A percentile compares a stretch with the other conserved stretches of the same genome.
These are phyloP conservation scores for Tarenaya hassleriana DNA, from an alignment of 345 rosid species.

Conservation along the genomic window DNA sequence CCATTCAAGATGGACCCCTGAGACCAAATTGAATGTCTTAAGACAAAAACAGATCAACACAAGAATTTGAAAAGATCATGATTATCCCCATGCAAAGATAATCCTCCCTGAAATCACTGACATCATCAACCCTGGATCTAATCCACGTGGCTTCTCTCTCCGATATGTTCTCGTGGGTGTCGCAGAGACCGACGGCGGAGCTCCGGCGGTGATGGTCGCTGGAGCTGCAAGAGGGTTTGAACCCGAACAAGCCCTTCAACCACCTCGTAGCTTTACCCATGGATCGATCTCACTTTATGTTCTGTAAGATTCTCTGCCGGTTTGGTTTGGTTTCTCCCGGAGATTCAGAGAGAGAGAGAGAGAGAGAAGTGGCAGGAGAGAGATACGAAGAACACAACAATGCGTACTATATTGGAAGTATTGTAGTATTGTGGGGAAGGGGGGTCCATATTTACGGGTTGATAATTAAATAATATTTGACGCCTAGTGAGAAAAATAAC, in stretches of 20 bases:
- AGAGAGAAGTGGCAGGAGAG: not conserved
- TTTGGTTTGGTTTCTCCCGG: slow-evolving; percentile 11
- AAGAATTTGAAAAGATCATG: not conserved
- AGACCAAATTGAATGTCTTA: no score
- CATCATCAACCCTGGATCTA: slow-evolving; percentile 26
- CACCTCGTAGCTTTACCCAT: slow-evolving; percentile 77
- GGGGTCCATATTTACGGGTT: slow-evolving; percentile 12
- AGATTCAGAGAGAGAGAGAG: not conserved
- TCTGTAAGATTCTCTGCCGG: slow-evolving; percentile 16
- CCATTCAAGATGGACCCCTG: no score
- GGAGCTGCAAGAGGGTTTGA: slow-evolving; percentile 39
- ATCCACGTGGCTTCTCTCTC: slow-evolving; percentile 50
- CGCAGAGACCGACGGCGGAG: slow-evolving; percentile 18
- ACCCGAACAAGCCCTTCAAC: slow-evolving; percentile 68
- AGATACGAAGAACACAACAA: slow-evolving; percentile 10
- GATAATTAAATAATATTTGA: not conserved
- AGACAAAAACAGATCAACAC: no score
- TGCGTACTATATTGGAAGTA: slow-evolving; percentile 5
- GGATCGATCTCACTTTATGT: slow-evolving; percentile 3
- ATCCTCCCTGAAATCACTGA: not conserved
- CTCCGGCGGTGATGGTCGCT: slow-evolving; percentile 24
- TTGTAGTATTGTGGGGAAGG: not conserved
- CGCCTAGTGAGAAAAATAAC: slow-evolving; percentile 13
- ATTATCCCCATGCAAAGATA: not conserved
- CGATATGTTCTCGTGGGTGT: slow-evolving; percentile 33